These are phyloP conservation scores for Penicillium simplicissimum DNA, from an alignment of 495 filamentous ascomycete genomes.

Conservation along the genomic window DNA sequence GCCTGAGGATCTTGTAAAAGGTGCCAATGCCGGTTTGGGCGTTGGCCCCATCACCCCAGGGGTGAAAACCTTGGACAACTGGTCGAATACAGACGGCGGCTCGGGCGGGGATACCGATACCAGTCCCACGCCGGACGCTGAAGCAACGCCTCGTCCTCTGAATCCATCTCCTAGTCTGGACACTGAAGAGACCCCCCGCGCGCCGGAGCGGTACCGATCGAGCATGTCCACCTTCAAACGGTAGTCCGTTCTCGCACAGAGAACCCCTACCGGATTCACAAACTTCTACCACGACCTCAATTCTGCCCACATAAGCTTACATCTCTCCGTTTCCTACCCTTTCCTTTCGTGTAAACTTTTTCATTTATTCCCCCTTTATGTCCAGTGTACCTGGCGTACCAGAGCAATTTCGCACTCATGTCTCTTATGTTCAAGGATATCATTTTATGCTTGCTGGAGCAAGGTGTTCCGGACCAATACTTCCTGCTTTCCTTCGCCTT, in stretches of 20 bases:
- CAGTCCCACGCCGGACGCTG: conserved; percentile 34
- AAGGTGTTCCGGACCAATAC: conserved; percentile 27
- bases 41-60: conserved; percentile 34
- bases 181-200: conserved; percentile 71
- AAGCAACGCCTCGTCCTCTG: conserved; percentile 43
- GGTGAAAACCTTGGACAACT: conserved; percentile 22
- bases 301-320: conserved; percentile 13
- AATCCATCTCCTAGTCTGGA: conserved; percentile 36
- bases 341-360: conserved; percentile 26
- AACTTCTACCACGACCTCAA: not conserved
- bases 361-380: conserved; percentile 11
- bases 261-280: conserved; percentile 1
- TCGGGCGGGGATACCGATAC: conserved; percentile 28
- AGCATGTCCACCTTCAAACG: conserved; percentile 18
- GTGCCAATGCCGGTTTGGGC: not conserved
- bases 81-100: conserved; percentile 11
- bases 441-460: conserved; percentile 20
- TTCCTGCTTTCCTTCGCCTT: not conserved
- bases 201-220: conserved; percentile 70
- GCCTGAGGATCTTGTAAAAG: conserved; percentile 25
- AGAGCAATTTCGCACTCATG: conserved; percentile 22
- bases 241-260: not conserved
- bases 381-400: conserved; percentile 23
- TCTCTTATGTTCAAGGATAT: conserved; percentile 33
- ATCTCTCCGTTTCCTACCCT: conserved; percentile 15